phyloP scores from a whole-genome alignment of 2,329 filamentous ascomycete species.

The Colletotrichum eleusines region DNA sequence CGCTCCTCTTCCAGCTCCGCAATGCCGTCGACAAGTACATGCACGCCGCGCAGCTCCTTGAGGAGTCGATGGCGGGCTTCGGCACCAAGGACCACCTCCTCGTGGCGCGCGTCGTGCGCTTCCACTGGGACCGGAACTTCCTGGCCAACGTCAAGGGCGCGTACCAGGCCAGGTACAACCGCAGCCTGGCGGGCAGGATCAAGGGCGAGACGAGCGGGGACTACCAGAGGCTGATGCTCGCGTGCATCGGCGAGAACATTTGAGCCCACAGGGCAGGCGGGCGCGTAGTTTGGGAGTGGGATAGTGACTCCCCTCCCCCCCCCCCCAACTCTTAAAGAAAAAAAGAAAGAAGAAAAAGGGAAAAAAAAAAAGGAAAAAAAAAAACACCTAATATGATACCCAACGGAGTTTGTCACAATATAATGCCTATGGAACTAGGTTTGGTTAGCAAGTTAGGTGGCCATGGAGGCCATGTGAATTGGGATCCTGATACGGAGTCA shows the following conservation, averaged over 20 bases:
- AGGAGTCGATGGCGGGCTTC: conserved; percentile 86
- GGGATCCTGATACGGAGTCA: neutral
- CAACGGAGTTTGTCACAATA: conserved; percentile 11
- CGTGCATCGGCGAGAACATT: conserved; percentile 65
- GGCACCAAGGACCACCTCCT: conserved; percentile 90
- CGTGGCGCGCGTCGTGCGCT: conserved; percentile 80
- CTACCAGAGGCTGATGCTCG: conserved; percentile 82
- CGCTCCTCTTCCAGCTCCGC: conserved; percentile 82
- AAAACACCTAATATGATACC: conserved; percentile 34
- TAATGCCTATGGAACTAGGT: neutral
- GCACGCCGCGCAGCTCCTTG: conserved; percentile 85
- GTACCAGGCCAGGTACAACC: conserved; percentile 78
- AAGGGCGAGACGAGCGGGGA: conserved; percentile 87
- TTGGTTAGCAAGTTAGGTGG: neutral
- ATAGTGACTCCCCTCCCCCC: too few relatives aligned
- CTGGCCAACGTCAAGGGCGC: conserved; percentile 83
- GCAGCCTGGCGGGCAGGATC: conserved; percentile 76
- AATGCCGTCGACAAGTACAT: conserved; percentile 84
- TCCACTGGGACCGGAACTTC: conserved; percentile 84
- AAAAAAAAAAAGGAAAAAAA: neutral
- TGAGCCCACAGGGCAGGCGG: conserved; percentile 6
- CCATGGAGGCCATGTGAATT: neutral
- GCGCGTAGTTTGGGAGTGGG: neutral
- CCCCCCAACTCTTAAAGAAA: too few relatives aligned
- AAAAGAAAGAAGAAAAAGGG: too few relatives aligned